Percentiles rank a stretch among this genome's conserved stretches.
Evolutionary conservation across 495 filamentous ascomycete species (phyloP).

Genomic region (Xylaria scruposa): DNA sequence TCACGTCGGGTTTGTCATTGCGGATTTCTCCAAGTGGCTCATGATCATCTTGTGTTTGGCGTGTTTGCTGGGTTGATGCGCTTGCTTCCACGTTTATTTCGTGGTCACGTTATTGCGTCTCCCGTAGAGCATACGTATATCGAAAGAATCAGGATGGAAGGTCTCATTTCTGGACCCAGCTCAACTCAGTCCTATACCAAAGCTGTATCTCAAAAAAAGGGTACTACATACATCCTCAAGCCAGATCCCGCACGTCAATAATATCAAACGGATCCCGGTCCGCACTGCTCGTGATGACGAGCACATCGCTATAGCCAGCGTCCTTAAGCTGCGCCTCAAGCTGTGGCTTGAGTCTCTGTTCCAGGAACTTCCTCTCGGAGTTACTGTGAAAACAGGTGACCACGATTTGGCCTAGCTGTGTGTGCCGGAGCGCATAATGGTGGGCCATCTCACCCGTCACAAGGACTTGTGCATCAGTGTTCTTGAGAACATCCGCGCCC

Average conservation of each 20-base stretch:
- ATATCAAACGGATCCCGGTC: conserved; percentile 75
- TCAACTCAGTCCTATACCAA: background rate
- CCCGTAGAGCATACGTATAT: background rate
- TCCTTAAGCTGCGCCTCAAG: conserved; percentile 60
- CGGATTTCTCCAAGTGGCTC: background rate
- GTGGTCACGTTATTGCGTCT: background rate
- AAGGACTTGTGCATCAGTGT: conserved; percentile 72
- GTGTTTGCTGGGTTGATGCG: no score
- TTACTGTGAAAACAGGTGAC: conserved; percentile 91
- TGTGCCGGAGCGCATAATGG: conserved; percentile 85
- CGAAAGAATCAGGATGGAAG: background rate
- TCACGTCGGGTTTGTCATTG: background rate
- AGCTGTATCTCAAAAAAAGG: background rate
- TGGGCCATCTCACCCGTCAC: conserved; percentile 95
- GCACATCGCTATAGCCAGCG: conserved; percentile 47
- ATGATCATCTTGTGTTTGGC: background rate
- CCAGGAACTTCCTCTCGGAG: conserved; percentile 82
- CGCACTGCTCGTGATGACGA: conserved; percentile 74
- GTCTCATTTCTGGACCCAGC: background rate
- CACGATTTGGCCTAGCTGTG: conserved; percentile 85
- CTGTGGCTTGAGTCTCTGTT: conserved; percentile 69
- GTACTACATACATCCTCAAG: conserved; percentile 16
- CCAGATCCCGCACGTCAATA: conserved; percentile 43
- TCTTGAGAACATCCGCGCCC: conserved; percentile 74
- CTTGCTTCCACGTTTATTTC: background rate